Conservation (phyloP, 2,329 filamentous ascomycete genomes). For the Paracorniculantispora psalliotae region DNA sequence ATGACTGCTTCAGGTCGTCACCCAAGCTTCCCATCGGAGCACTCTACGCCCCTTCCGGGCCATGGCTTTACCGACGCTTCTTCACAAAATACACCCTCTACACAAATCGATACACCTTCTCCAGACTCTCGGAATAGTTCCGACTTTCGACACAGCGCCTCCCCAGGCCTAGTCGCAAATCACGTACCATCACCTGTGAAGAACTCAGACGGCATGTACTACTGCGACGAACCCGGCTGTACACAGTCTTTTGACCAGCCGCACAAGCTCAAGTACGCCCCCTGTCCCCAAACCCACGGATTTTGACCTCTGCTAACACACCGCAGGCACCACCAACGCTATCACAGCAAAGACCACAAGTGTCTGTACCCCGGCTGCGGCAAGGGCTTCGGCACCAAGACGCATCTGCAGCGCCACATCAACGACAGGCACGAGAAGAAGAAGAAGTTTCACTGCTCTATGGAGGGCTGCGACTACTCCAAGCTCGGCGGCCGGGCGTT, state of each 20-base stretch:
- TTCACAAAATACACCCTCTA: conserved; percentile 42
- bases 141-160: conserved; percentile 33
- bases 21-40: conserved; percentile 34
- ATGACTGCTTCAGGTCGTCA: conserved; percentile 23
- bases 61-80: conserved; percentile 37
- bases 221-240: conserved; percentile 34
- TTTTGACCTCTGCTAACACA: conserved; percentile 18
- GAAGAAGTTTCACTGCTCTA: conserved; percentile 54
- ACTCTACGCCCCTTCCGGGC: conserved; percentile 37
- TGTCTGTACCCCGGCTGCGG: conserved; percentile 48
- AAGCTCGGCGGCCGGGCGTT: conserved; percentile 53
- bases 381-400: conserved; percentile 57
- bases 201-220: conserved; percentile 24
- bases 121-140: conserved; percentile 34
- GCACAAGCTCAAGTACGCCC: conserved; percentile 53
- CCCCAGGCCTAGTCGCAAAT: conserved; percentile 25
- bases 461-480: conserved; percentile 52
- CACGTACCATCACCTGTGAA: conserved; percentile 22
- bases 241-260: conserved; percentile 48
- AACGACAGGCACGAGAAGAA: conserved; percentile 58
- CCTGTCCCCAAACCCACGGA: background rate
- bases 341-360: conserved; percentile 56
- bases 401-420: conserved; percentile 56
- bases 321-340: conserved; percentile 53
- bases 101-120: conserved; percentile 39